Percentiles rank a stretch among this genome's conserved stretches.
Conservation (phyloP, 179 eudicot genomes). For the Silene coronaria region DNA sequence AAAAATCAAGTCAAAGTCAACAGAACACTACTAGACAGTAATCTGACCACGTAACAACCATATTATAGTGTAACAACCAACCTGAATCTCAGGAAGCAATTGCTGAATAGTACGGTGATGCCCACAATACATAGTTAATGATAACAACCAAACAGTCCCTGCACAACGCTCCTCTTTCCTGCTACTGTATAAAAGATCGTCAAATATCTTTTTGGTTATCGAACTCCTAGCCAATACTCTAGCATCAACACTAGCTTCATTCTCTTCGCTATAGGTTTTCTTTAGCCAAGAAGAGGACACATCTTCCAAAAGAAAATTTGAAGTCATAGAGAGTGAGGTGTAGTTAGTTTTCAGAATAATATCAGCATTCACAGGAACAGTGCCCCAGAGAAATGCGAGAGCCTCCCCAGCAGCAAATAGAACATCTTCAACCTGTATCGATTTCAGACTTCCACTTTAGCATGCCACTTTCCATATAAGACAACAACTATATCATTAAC, state of each 20-base stretch:
- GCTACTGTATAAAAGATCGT: conserved; percentile 72
- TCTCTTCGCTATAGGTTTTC: conserved; percentile 32
- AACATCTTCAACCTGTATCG: conserved; percentile 78
- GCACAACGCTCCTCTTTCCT: conserved; percentile 95
- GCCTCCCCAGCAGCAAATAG: conserved; percentile 98
- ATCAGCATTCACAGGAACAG: conserved; percentile 88
- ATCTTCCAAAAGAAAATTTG: conserved; percentile 72
- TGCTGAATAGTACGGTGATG: conserved; percentile 64
- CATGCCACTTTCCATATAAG: background rate
- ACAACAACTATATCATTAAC: background rate
- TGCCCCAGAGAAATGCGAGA: conserved; percentile 86
- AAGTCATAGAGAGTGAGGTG: conserved; percentile 78
- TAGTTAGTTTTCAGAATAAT: conserved; percentile 78
- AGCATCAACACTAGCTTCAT: conserved; percentile 43
- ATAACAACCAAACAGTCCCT: conserved; percentile 90
- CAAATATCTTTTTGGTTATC: conserved; percentile 78
- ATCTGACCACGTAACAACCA: background rate
- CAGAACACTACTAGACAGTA: background rate
- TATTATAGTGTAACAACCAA: conserved; percentile 25
- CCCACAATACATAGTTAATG: conserved; percentile 91
- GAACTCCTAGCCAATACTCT: conserved; percentile 52
- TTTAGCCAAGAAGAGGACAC: conserved; percentile 50
- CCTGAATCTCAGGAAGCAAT: conserved; percentile 97
- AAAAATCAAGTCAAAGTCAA: conserved; percentile 3
- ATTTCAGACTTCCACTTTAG: conserved; percentile 6